A percentile compares a stretch with the other conserved stretches of the same genome.
These are phyloP conservation scores for Penicillium paxilli DNA, from an alignment of 495 filamentous ascomycete species.

Conservation along the genomic window DNA sequence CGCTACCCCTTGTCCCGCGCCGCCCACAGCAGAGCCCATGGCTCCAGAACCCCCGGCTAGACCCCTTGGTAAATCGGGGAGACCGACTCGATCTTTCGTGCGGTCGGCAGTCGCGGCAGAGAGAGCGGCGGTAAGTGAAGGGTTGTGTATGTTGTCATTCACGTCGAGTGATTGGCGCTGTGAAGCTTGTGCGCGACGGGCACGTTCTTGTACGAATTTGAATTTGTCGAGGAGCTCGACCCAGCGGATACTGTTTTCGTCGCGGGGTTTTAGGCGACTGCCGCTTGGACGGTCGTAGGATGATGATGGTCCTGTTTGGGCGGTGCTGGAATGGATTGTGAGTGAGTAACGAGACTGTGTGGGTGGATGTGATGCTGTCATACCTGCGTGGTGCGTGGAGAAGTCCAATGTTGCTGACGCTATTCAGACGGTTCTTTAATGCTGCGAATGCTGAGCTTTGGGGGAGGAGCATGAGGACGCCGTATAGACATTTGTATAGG, in stretches of 20 bases:
- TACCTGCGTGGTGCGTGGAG: conserved; percentile 86
- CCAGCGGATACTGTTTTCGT: conserved; percentile 87
- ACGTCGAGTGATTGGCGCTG: conserved; percentile 33
- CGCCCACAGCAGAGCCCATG: conserved; percentile 11
- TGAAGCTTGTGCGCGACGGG: conserved; percentile 51
- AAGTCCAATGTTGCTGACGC: conserved; percentile 94
- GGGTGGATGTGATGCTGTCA: conserved; percentile 36
- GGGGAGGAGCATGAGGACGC: conserved; percentile 94
- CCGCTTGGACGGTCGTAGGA: conserved; percentile 61
- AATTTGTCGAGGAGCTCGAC: conserved; percentile 96
- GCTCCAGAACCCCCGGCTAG: conserved; percentile 19
- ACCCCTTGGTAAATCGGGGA: conserved; percentile 42
- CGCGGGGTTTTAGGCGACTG: conserved; percentile 77
- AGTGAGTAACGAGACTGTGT: not conserved
- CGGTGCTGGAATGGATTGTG: conserved; percentile 13
- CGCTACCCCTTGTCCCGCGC: conserved; percentile 4
- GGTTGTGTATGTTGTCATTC: conserved; percentile 17
- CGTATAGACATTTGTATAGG: conserved; percentile 97
- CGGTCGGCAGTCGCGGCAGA: conserved; percentile 35
- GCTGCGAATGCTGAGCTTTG: conserved; percentile 97
- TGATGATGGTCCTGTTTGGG: conserved; percentile 15
- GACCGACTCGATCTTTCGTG: conserved; percentile 39
- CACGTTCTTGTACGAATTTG: conserved; percentile 80
- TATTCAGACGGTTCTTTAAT: conserved; percentile 94
- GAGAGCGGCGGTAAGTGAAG: conserved; percentile 34